These are phyloP conservation scores for Zalerion maritima DNA, from an alignment of 495 filamentous ascomycete species.

Conservation along the genomic window DNA sequence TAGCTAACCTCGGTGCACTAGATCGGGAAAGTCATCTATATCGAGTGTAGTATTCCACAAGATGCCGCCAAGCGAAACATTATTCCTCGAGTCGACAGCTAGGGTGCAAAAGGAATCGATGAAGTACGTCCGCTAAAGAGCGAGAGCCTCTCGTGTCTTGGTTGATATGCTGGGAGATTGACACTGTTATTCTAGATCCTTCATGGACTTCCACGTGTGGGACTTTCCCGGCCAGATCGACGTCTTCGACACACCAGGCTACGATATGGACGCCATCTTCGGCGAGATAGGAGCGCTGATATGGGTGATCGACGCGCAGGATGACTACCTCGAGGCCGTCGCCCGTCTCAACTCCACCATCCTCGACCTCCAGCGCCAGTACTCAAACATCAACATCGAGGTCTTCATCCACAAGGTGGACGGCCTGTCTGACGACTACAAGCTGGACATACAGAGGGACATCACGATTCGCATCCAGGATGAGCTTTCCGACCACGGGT, in stretches of 20 bases:
- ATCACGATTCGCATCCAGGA: conserved; percentile 94
- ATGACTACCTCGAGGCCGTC: conserved; percentile 87
- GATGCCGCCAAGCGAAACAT: conserved; percentile 82
- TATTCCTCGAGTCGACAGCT: conserved; percentile 89
- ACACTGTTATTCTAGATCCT: conserved; percentile 44
- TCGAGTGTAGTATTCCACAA: conserved; percentile 97
- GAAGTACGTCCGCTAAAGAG: no score
- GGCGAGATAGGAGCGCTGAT: conserved; percentile 84
- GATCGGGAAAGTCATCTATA: conserved; percentile 95
- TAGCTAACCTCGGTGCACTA: conserved; percentile 28
- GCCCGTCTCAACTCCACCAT: conserved; percentile 75
- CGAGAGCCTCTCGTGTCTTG: conserved; percentile 14
- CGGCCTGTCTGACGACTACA: conserved; percentile 86
- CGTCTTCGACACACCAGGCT: conserved; percentile 53
- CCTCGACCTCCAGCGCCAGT: conserved; percentile 67
- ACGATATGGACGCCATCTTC: conserved; percentile 86
- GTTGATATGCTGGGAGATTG: not conserved
- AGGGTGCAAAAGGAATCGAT: conserved; percentile 84
- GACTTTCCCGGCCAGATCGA: conserved; percentile 92
- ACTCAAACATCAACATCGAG: conserved; percentile 86
- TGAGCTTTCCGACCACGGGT: conserved; percentile 79
- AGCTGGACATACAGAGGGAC: conserved; percentile 82
- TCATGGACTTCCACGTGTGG: conserved; percentile 98
- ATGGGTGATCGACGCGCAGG: conserved; percentile 97
- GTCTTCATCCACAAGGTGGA: conserved; percentile 99